Percentiles rank a stretch among this genome's conserved stretches.
phyloP scores from a whole-genome alignment of 129 eudicot species.

The Helianthus tuberosus region DNA sequence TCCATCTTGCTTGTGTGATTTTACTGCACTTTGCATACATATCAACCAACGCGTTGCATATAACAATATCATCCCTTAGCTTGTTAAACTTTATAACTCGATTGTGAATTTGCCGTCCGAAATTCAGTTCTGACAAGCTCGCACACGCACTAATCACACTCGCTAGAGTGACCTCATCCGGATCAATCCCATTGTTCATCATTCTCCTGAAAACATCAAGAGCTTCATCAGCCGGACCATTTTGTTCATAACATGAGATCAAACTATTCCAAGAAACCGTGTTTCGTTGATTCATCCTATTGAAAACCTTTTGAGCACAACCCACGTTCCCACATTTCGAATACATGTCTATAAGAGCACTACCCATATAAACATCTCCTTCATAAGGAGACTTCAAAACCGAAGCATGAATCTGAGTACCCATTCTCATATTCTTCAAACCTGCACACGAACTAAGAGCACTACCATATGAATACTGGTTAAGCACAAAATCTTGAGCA shows the following conservation, averaged over 20 bases:
- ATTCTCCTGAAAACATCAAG: slow-evolving; percentile 29
- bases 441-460: slow-evolving; percentile 49
- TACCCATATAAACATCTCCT: slow-evolving; percentile 40
- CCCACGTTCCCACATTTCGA: slow-evolving; percentile 44
- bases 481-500: slow-evolving; percentile 34
- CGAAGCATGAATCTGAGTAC: slow-evolving; percentile 41
- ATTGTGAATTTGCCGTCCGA: slow-evolving; percentile 36
- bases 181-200: slow-evolving; percentile 30
- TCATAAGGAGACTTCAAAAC: slow-evolving; percentile 36
- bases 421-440: slow-evolving; percentile 34
- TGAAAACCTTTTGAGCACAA: slow-evolving; percentile 38
- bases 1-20: slow-evolving; percentile 43
- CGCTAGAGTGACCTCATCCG: slow-evolving; percentile 45
- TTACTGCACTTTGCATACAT: slow-evolving; percentile 40
- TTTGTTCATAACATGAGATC: slow-evolving; percentile 46
- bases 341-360: slow-evolving; percentile 49
- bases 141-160: slow-evolving; percentile 46
- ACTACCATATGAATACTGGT: slow-evolving; percentile 40
- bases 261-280: slow-evolving; percentile 47
- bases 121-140: slow-evolving; percentile 28
- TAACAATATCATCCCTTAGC: slow-evolving; percentile 41
- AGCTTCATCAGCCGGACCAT: slow-evolving; percentile 43
- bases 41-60: slow-evolving; percentile 43
- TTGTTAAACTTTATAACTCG: slow-evolving; percentile 37
- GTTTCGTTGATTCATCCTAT: slow-evolving; percentile 34